Evolutionary conservation across 2,329 filamentous ascomycete genomes (phyloP), one percentile per base, ranked within the genome.

Genomic region (Mariannaea sp.): DNA sequence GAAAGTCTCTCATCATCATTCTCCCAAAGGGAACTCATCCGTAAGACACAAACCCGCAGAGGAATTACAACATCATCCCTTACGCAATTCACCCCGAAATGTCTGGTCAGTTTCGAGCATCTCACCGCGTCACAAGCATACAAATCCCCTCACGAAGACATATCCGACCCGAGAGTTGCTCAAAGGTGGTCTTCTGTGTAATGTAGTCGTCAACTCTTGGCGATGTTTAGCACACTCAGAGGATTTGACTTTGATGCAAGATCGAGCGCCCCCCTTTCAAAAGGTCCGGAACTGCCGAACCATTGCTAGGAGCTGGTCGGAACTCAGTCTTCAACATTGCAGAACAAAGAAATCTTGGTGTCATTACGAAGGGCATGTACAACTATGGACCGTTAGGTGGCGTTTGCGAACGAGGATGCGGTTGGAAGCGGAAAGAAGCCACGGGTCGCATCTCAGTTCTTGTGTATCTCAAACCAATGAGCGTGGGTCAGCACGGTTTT

Each of bases 161-260:
- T 33, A 59, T 20, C 19, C 50, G 27, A 57, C 44, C 14, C 32
- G 27, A n/a, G 44, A 42, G 60, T 60, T 47, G 38, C 55, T 61
- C 62, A 64, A 30, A 22, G n/a, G 36, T 38, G 22, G 14, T 39
- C 33, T 47, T 38, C 24, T 41, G 24, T 30, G 20, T 17, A 29
- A 53, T 30, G 38, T 40, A 19, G 40, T 57, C 50, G 54, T 64
- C 53, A 56, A 55, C 59, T 33, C 46, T 3, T 17, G 10, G 36
- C 35, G 19, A 20, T n/a, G n/a, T n/a, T n/a, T n/a, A 20, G 33
- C 17, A 8, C 41, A 27, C 26, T 19, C 27, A 27, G 46, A 33
- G 24, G 20, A 13, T 40, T n/a, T 54, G 22, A 24, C 22, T 24
- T 24, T 8, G 5, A 24, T 49, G 51, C 53, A 65, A 29, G 41